These are phyloP conservation scores for Ophiostoma himal-ulmi DNA, from an alignment of 2,329 filamentous ascomycete genomes.

Conservation along the genomic window DNA sequence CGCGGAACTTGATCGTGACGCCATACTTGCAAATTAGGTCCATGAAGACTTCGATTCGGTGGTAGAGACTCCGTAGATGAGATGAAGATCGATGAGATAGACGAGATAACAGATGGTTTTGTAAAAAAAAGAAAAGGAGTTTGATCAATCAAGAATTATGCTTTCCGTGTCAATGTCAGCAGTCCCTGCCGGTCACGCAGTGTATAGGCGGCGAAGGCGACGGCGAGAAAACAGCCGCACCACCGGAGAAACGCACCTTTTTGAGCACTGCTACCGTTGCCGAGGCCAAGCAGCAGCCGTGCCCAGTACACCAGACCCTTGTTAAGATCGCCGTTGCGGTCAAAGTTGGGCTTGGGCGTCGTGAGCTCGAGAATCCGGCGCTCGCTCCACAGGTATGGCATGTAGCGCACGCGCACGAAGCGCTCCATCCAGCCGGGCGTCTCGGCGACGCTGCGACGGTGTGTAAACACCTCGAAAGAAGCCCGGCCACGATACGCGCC, in stretches of 20 bases:
- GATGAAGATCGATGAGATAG: not conserved
- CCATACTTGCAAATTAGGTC: not conserved
- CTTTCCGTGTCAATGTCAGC: slow-evolving; percentile 16
- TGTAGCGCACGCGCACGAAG: slow-evolving; percentile 62
- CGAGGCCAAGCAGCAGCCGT: slow-evolving; percentile 45
- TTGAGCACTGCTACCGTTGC: slow-evolving; percentile 32
- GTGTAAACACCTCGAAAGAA: slow-evolving; percentile 64
- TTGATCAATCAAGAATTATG: not conserved
- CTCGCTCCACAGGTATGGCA: slow-evolving; percentile 50
- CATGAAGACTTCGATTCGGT: not conserved
- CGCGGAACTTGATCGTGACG: not conserved
- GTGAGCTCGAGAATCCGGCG: slow-evolving; percentile 43
- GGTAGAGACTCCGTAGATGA: not conserved
- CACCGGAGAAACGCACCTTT: slow-evolving; percentile 49
- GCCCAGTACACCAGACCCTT: slow-evolving; percentile 51
- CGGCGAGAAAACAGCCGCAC: slow-evolving; percentile 36
- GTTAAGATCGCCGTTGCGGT: slow-evolving; percentile 51
- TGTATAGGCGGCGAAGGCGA: slow-evolving; percentile 33
- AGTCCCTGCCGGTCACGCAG: slow-evolving; percentile 25
- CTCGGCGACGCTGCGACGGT: slow-evolving; percentile 50
- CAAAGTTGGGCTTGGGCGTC: slow-evolving; percentile 53
- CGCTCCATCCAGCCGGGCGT: slow-evolving; percentile 63
- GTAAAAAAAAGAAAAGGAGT: not conserved
- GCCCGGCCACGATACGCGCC: slow-evolving; percentile 73
- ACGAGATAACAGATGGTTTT: not conserved